These are phyloP conservation scores for Neospora caninum DNA, from an alignment of 169 alveolate species.

Conservation along the genomic window DNA sequence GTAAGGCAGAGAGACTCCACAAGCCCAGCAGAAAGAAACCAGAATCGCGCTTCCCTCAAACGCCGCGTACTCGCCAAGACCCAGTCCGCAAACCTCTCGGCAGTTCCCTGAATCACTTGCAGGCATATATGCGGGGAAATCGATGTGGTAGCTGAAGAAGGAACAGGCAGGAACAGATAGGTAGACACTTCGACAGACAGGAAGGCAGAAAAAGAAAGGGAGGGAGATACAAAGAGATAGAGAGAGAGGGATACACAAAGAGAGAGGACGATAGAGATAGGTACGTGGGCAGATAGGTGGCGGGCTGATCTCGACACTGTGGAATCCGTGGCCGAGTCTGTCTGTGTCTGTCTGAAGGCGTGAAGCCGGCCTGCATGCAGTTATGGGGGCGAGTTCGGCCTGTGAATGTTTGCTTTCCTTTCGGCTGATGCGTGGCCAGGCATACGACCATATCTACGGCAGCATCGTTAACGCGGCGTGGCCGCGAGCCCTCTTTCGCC, in stretches of 20 bases:
- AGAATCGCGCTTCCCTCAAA: no score
- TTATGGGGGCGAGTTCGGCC: no score
- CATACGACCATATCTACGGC: slow-evolving; percentile 64
- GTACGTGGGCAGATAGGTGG: not conserved
- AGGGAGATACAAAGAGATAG: not conserved
- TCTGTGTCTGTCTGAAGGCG: not conserved
- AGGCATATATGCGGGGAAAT: no score
- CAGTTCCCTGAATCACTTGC: not conserved
- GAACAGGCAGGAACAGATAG: not conserved
- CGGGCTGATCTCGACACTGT: not conserved
- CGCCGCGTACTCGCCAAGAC: not conserved
- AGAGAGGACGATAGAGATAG: not conserved
- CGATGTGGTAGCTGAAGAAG: not conserved
- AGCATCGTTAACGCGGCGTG: slow-evolving; percentile 61
- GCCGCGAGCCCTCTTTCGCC: slow-evolving; percentile 67
- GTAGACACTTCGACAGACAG: not conserved
- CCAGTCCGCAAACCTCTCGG: not conserved
- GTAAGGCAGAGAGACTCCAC: slow-evolving; percentile 19
- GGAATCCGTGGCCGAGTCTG: not conserved
- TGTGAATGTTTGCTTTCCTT: no score
- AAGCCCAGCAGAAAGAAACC: not conserved
- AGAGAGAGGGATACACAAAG: not conserved
- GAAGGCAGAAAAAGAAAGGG: not conserved
- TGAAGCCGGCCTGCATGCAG: no score
- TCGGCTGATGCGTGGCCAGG: slow-evolving; percentile 30